Evolutionary conservation across 257 asterid genomes (phyloP), one percentile per base, ranked within the genome.

Genomic region (Perilla frutescens): DNA sequence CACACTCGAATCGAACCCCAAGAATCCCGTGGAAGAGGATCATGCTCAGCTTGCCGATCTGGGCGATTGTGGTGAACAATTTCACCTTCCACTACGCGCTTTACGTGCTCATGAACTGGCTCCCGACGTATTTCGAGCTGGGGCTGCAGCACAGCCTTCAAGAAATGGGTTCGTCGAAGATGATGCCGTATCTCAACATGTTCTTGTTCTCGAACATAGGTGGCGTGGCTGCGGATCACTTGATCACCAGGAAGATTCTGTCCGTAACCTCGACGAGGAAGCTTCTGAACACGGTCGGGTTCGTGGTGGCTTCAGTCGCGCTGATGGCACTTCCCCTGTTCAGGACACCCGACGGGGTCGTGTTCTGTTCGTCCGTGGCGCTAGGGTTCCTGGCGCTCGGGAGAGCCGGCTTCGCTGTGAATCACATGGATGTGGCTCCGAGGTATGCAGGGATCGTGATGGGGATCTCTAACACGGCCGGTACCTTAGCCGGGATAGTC

Each of bases 391-490:
- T 93, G 89, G 98, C 98, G 0, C 86, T 93, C 4, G 98, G 96
- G n/a, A 88, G 98, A 76, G 98, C 96, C 5, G 98, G 98, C 11
- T 93, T 93, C 77, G 98, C 97, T 0, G 96, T 93, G 39, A 93
- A 93, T 70, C 98, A 93, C 85, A 87, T 93, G 96, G 98, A 93
- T 84, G 82, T 93, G 34, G 98, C 97, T 70, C 98, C 98, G 3
- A 86, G 93, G 62, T 93, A 91, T 77, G 98, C 98, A 2, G 98
- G 98, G 56, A 91, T 93, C 45, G 87, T 93, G 7, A 93, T 93
- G 98, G 98, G 98, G 76, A 88, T 93, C 41, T 93, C 98, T 12
- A 93, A 93, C 81, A 91, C 98, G 8, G 98, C 97, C 1, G 98
- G 98, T 7, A 91, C 98, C 2, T 75, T 93, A 60, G 98, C 98